phyloP scores from a whole-genome alignment of 495 filamentous ascomycete species.

The Aspergillus asperescens region DNA sequence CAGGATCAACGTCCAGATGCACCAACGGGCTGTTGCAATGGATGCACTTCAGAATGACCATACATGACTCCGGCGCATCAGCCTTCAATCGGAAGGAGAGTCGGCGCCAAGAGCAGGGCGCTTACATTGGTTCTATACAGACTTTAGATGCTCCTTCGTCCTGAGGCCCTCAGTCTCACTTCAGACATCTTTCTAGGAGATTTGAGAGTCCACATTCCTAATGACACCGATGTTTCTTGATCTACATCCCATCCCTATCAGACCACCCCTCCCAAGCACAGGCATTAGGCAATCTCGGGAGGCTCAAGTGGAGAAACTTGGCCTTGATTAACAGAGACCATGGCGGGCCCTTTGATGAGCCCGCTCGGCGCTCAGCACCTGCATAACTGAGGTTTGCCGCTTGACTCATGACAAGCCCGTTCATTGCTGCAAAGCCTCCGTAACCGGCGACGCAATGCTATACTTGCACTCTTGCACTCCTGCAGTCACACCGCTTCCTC shows the following conservation, averaged over 20 bases:
- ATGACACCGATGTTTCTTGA: conserved; percentile 2
- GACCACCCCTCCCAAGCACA: conserved; percentile 9
- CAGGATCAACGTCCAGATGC: conserved; percentile 8
- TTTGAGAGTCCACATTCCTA: background rate
- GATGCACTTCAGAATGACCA: conserved; percentile 13
- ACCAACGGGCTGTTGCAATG: conserved; percentile 1
- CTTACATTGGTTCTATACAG: background rate
- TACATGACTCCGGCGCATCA: conserved; percentile 17
- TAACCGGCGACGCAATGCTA: background rate
- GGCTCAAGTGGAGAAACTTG: conserved; percentile 24
- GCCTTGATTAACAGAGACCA: conserved; percentile 17
- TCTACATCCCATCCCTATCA: conserved; percentile 1
- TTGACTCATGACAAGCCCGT: background rate
- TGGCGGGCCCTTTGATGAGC: background rate
- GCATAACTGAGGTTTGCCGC: conserved; percentile 3
- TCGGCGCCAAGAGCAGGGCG: conserved; percentile 3
- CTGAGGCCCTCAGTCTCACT: too few species aligned
- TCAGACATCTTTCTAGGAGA: too few species aligned
- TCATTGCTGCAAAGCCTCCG: background rate
- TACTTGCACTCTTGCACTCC: conserved; percentile 7
- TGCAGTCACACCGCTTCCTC: conserved; percentile 24
- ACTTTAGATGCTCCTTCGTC: too few species aligned
- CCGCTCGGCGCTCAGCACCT: background rate
- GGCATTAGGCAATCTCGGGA: conserved; percentile 20
- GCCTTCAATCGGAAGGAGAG: conserved; percentile 7